Conservation (phyloP, 2,329 filamentous ascomycete genomes). For the Neofusicoccum parvum region DNA sequence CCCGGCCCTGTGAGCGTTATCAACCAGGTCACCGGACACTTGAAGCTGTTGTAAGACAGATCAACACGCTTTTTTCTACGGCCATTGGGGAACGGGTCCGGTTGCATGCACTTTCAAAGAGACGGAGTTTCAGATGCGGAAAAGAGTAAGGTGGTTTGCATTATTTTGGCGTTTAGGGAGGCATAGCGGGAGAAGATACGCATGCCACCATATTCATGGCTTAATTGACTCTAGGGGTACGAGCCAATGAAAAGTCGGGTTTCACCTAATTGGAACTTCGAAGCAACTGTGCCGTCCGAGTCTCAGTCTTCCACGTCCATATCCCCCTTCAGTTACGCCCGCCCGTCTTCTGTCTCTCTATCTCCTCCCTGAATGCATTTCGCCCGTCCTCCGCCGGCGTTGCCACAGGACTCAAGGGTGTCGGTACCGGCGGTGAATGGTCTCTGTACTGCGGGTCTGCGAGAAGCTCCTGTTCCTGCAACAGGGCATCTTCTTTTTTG, state of each 20-base stretch:
- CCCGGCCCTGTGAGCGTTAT: slow-evolving; percentile 82
- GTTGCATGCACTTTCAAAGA: not conserved
- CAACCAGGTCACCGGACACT: slow-evolving; percentile 78
- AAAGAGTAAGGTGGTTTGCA: not conserved
- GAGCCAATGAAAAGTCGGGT: too few species aligned
- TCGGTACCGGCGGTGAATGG: slow-evolving; percentile 16
- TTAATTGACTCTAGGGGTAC: not conserved
- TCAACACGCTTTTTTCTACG: too few species aligned
- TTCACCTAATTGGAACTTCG: too few species aligned
- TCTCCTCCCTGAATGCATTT: slow-evolving; percentile 41
- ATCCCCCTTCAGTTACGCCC: not conserved
- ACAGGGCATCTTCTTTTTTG: slow-evolving; percentile 31
- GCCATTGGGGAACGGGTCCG: too few species aligned
- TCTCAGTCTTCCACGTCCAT: too few species aligned
- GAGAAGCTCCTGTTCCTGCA: slow-evolving; percentile 34
- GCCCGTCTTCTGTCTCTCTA: slow-evolving; percentile 42
- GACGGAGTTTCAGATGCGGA: not conserved
- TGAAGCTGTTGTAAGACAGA: slow-evolving; percentile 73
- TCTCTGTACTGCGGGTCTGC: slow-evolving; percentile 9
- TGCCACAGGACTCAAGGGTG: slow-evolving; percentile 27
- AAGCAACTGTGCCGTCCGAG: too few species aligned
- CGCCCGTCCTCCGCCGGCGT: slow-evolving; percentile 26
- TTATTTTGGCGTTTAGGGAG: not conserved
- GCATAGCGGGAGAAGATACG: too few species aligned
- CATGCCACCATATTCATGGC: not conserved